phyloP scores from a whole-genome alignment of 2,329 filamentous ascomycete species.

The Phaeoacremonium minimum region DNA sequence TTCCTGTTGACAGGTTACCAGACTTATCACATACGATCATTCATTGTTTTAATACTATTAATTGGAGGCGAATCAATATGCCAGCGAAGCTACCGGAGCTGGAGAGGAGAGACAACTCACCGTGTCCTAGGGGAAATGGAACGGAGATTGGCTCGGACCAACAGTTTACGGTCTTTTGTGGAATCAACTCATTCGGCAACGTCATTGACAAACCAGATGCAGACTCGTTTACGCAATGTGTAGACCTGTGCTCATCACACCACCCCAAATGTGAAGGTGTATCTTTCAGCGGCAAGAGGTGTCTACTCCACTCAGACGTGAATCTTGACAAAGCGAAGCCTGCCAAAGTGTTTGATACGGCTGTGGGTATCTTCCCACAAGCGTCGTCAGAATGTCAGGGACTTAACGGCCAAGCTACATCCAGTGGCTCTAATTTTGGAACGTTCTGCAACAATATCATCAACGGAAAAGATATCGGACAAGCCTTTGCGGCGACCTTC shows the following conservation, averaged over 20 bases:
- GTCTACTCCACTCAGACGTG: constrained; percentile 17
- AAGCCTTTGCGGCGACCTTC: constrained; percentile 19
- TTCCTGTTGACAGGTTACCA: background rate
- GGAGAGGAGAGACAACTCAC: constrained; percentile 3
- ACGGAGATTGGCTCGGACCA: constrained; percentile 18
- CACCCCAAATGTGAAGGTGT: constrained; percentile 22
- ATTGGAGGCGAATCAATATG: no score
- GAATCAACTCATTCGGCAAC: constrained; percentile 14
- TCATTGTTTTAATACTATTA: no score
- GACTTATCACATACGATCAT: background rate
- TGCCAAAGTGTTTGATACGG: constrained; percentile 15
- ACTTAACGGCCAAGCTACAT: constrained; percentile 11
- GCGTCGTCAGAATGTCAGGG: constrained; percentile 20
- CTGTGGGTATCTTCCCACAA: constrained; percentile 17
- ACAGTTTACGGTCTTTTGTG: constrained; percentile 19
- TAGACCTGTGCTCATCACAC: constrained; percentile 21
- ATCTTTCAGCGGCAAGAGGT: constrained; percentile 18
- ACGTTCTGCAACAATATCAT: constrained; percentile 20
- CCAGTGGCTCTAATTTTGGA: constrained; percentile 12
- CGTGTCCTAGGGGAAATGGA: constrained; percentile 19
- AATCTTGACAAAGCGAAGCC: constrained; percentile 5
- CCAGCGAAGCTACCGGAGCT: background rate
- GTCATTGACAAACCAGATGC: constrained; percentile 13
- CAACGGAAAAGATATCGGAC: constrained; percentile 18
- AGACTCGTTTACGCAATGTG: constrained; percentile 16